phyloP scores from a whole-genome alignment of 257 asterid species.

The Primulina eburnea region DNA sequence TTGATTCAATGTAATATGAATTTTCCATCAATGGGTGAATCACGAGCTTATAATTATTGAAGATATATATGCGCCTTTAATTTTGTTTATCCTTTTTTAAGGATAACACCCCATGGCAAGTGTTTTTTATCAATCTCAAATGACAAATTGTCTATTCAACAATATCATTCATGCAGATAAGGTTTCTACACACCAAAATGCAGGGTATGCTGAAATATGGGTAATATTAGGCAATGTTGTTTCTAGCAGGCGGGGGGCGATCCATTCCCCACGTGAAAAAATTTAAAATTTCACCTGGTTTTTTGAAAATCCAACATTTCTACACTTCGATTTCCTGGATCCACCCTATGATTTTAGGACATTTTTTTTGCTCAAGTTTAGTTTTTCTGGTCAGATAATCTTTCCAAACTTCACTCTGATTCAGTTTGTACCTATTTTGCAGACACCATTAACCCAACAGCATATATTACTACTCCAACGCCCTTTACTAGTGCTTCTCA shows the following conservation, averaged over 20 bases:
- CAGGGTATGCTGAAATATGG: background rate
- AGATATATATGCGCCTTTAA: background rate
- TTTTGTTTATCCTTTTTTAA: background rate
- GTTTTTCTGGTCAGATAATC: conserved; percentile 4
- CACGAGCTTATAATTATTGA: background rate
- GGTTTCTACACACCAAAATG: background rate
- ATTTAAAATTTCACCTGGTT: no score
- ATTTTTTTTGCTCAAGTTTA: background rate
- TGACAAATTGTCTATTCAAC: background rate
- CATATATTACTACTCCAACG: conserved; percentile 45
- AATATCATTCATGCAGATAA: background rate
- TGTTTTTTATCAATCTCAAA: background rate
- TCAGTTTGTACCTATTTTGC: conserved; percentile 29
- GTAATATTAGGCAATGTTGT: background rate
- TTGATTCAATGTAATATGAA: background rate
- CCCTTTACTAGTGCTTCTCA: conserved; percentile 68
- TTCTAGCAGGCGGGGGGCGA: background rate
- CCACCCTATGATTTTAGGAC: background rate
- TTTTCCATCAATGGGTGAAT: background rate
- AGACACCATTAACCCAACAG: conserved; percentile 86
- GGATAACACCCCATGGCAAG: background rate
- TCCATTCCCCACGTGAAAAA: background rate
- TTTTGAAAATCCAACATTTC: background rate
- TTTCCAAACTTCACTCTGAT: conserved; percentile 1
- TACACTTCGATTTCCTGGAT: background rate